A percentile compares a stretch with the other conserved stretches of the same genome.
Evolutionary conservation across 2,329 filamentous ascomycete species (phyloP).

Genomic region (Furcasterigmium sp.): DNA sequence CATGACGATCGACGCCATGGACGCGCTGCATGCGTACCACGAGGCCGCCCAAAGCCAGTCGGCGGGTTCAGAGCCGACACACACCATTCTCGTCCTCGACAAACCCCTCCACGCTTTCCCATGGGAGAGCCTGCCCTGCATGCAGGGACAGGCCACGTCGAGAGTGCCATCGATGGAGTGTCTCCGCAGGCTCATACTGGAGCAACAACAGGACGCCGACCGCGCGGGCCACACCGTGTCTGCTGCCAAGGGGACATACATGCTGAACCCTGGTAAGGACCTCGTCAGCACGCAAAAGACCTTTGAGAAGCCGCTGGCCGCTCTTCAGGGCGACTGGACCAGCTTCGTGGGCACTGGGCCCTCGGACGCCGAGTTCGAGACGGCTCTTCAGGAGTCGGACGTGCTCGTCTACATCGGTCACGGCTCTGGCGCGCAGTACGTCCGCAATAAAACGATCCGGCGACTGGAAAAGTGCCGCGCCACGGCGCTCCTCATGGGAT

Average conservation of each 20-base stretch:
- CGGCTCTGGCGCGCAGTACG: conserved; percentile 90
- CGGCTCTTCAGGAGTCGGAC: conserved; percentile 59
- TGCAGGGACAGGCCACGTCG: conserved; percentile 74
- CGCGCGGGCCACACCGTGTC: conserved; percentile 51
- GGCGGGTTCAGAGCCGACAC: conserved; percentile 40
- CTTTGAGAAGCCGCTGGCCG: conserved; percentile 60
- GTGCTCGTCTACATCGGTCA: conserved; percentile 93
- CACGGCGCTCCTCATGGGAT: conserved; percentile 87
- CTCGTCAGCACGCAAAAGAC: conserved; percentile 72
- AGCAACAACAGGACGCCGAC: conserved; percentile 25
- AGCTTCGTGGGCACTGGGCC: conserved; percentile 65
- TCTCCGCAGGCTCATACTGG: conserved; percentile 69
- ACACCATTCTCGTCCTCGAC: conserved; percentile 87
- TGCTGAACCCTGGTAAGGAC: conserved; percentile 86
- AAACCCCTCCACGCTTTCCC: conserved; percentile 88
- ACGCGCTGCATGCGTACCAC: conserved; percentile 78
- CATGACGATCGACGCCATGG: conserved; percentile 83
- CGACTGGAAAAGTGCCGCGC: conserved; percentile 70
- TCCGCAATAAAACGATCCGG: conserved; percentile 77
- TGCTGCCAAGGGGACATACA: conserved; percentile 59
- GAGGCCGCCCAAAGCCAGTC: conserved; percentile 35
- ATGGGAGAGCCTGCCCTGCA: conserved; percentile 91
- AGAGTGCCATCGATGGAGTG: conserved; percentile 83
- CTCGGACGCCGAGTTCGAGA: conserved; percentile 71
- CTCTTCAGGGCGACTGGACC: conserved; percentile 66